These are phyloP conservation scores for Pistacia vera DNA, from an alignment of 345 rosid genomes.

Conservation along the genomic window DNA sequence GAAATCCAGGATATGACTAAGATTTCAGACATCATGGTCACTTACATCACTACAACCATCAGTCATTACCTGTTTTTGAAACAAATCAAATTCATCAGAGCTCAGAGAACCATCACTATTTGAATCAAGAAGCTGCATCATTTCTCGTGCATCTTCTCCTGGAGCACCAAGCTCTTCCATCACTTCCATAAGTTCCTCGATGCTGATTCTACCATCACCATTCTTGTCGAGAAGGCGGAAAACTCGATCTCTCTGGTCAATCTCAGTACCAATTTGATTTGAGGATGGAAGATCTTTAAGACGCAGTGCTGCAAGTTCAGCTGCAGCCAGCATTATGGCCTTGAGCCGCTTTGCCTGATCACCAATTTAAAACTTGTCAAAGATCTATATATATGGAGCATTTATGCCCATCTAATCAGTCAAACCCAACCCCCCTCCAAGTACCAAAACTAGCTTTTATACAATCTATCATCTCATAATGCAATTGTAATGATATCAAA, in stretches of 20 bases:
- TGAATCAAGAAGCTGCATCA: slow-evolving; percentile 94
- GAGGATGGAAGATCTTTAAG: slow-evolving; percentile 73
- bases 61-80: slow-evolving; percentile 74
- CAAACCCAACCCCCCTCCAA: not conserved
- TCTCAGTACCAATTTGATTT: slow-evolving; percentile 47
- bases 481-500: not conserved
- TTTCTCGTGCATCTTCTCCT: slow-evolving; percentile 85
- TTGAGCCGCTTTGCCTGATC: slow-evolving; percentile 77
- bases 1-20: no score
- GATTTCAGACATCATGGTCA: not conserved
- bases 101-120: slow-evolving; percentile 95
- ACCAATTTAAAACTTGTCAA: slow-evolving; percentile 3
- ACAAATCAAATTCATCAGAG: slow-evolving; percentile 79
- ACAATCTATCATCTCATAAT: not conserved
- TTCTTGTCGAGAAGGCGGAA: slow-evolving; percentile 85
- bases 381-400: not conserved
- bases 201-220: slow-evolving; percentile 94
- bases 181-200: slow-evolving; percentile 90
- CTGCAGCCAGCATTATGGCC: slow-evolving; percentile 97
- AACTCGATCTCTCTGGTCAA: slow-evolving; percentile 60
- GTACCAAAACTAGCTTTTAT: not conserved
- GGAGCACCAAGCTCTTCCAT: slow-evolving; percentile 99
- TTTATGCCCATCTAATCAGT: not conserved
- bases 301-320: slow-evolving; percentile 90
- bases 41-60: not conserved